Evolutionary conservation across 192 early-diverging fungal genomes (phyloP), one percentile per base, ranked within the genome.

Genomic region (Dissophora globulifera): DNA sequence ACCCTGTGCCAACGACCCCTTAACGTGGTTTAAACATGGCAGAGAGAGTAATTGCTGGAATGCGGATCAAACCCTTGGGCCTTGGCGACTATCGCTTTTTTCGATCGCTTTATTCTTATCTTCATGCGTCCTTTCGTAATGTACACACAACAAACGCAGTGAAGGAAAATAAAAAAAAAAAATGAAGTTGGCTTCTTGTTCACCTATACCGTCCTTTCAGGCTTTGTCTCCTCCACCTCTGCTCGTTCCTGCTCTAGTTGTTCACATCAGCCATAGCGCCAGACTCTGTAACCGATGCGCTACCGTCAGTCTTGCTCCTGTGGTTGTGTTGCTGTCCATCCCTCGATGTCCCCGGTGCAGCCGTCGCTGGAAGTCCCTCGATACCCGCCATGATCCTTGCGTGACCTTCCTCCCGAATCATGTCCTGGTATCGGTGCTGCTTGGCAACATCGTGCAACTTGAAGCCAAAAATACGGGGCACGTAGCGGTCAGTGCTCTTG

Each of bases 381-480:
- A 56, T 71, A 16, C 74, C 80, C 11, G 68, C 74, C 61, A 78
- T 81, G 50, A 82, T 79, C 62, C 78, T 74, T 58, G 76, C 86
- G 32, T 81, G 71, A 45, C 91, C 87, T 64, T 91, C 84, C 72
- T 95, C 91, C 42, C 91, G 84, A 68, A 93, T 62, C 51, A 89
- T 85, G 75, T 98, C 93, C 86, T 97, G 98, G 85, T 88, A 91
- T 68, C 96, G 83, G 66, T 97, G 94, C 65, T 94, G 93, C 62
- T 92, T 88, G 20, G 96, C 94, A 26, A 88, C 88, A 20, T 85
- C 82, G 79, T 99, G 94, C 38, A 99, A 80, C 61, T 92, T 93
- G 85, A 99, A 99, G 9, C 98, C 98, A 88, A 99, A 99, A 47
- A 99, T 98, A 43, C 87, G 88, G n/a, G 98, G 98, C 40, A 95